Percentiles rank a stretch among this genome's conserved stretches.
These are phyloP conservation scores for Aureobasidium melanogenum DNA, from an alignment of 2,329 filamentous ascomycete species.

Conservation along the genomic window DNA sequence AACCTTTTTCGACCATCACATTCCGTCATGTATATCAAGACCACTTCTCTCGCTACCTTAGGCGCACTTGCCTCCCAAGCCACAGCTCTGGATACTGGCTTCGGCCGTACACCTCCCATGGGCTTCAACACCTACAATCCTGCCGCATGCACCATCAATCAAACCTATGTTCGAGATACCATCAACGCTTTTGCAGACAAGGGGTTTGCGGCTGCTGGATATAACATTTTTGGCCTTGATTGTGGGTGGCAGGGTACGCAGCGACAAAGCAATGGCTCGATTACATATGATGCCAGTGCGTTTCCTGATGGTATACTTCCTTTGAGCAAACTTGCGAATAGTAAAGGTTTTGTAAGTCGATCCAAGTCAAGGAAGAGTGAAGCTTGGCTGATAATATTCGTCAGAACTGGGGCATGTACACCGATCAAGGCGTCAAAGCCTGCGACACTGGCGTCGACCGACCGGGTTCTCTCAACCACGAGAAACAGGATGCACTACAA, in stretches of 20 bases:
- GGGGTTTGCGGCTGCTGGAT: constrained; percentile 34
- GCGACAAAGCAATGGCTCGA: constrained; percentile 33
- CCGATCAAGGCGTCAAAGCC: constrained; percentile 23
- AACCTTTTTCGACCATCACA: neutral
- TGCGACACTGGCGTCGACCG: constrained; percentile 18
- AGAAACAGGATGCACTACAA: constrained; percentile 20
- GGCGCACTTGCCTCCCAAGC: neutral
- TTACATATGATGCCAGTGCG: constrained; percentile 42
- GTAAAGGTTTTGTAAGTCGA: constrained; percentile 7
- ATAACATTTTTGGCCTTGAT: constrained; percentile 48
- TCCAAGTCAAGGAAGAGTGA: neutral
- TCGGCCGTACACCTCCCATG: constrained; percentile 21
- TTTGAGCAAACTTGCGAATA: constrained; percentile 43
- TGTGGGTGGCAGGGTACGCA: constrained; percentile 46
- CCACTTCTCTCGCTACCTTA: neutral
- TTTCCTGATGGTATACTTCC: constrained; percentile 45
- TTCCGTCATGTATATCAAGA: neutral
- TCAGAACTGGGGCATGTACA: constrained; percentile 49
- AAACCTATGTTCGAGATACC: constrained; percentile 15
- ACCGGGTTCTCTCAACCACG: constrained; percentile 18
- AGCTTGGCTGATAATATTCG: neutral
- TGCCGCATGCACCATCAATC: constrained; percentile 18
- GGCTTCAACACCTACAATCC: constrained; percentile 23
- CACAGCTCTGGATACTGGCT: constrained; percentile 20
- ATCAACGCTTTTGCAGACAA: constrained; percentile 17